A percentile compares a stretch with the other conserved stretches of the same genome.
phyloP scores from a whole-genome alignment of 345 rosid genomes.

The Microcos paniculata region DNA sequence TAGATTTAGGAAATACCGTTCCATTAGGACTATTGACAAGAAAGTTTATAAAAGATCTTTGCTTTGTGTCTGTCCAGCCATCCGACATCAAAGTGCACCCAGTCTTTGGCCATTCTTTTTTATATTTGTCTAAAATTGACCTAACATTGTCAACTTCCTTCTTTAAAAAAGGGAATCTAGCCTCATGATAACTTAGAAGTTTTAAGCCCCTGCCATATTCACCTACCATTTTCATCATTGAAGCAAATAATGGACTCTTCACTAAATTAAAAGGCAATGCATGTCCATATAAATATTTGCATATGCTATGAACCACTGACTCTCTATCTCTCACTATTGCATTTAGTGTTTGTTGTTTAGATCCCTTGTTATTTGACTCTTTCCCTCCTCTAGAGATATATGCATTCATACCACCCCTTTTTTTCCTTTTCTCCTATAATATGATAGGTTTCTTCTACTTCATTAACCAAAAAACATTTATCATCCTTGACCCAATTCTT shows the following conservation, averaged over 20 bases:
- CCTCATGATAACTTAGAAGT: constrained; percentile 3
- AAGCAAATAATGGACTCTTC: not conserved
- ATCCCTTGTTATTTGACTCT: no score
- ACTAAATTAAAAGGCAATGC: no score
- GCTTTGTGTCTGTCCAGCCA: not conserved
- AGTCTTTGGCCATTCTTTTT: not conserved
- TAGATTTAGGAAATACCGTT: not conserved
- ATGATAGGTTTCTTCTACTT: no score
- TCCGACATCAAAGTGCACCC: not conserved
- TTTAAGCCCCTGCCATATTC: constrained; percentile 4
- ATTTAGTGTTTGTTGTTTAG: no score
- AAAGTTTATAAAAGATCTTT: not conserved
- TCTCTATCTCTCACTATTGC: no score
- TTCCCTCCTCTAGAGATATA: no score
- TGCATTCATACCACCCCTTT: no score
- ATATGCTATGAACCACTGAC: no score
- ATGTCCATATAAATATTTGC: no score
- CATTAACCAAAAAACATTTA: no score
- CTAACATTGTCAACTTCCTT: not conserved
- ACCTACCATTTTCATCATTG: not conserved
- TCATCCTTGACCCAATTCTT: no score
- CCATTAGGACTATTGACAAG: not conserved
- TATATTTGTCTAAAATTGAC: not conserved
- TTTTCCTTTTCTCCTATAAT: no score
- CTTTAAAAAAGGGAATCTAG: not conserved